These are phyloP conservation scores for Stramenopiles sp. DNA, from an alignment of 352 stramenopile genomes.

Conservation along the genomic window DNA sequence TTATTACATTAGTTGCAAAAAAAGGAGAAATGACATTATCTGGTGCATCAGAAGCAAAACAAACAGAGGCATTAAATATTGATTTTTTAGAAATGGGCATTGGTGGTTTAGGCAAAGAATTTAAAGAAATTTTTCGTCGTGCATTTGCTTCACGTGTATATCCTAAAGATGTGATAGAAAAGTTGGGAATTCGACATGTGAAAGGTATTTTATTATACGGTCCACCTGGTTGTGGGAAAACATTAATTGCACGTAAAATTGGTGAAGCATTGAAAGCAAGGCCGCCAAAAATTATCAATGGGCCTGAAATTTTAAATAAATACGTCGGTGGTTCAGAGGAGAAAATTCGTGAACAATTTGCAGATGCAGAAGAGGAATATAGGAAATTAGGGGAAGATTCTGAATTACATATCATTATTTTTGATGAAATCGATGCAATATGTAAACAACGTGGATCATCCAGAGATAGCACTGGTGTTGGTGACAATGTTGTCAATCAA, in stretches of 20 bases:
- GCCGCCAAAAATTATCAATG: slow-evolving; percentile 91
- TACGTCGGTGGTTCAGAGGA: slow-evolving; percentile 94
- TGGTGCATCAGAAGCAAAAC: too few species aligned
- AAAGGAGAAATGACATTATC: too few species aligned
- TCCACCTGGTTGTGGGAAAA: slow-evolving; percentile 77
- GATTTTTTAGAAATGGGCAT: slow-evolving; percentile 97
- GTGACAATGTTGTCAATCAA: slow-evolving; percentile 96
- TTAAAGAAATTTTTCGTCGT: slow-evolving; percentile 96
- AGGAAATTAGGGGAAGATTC: slow-evolving; percentile 74
- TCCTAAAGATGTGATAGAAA: slow-evolving; percentile 75
- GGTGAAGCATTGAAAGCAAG: slow-evolving; percentile 79
- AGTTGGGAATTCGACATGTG: slow-evolving; percentile 97
- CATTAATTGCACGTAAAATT: slow-evolving; percentile 95
- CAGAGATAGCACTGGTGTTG: slow-evolving; percentile 78
- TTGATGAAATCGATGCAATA: slow-evolving; percentile 99
- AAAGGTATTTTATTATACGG: slow-evolving; percentile 73
- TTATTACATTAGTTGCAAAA: too few species aligned
- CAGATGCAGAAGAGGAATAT: slow-evolving; percentile 62
- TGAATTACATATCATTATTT: slow-evolving; percentile 99
- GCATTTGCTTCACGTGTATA: slow-evolving; percentile 94
- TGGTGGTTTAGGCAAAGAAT: slow-evolving; percentile 91
- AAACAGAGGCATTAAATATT: too few species aligned
- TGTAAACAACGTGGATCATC: slow-evolving; percentile 81
- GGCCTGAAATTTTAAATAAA: slow-evolving; percentile 96
- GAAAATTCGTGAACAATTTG: slow-evolving; percentile 94